Evolutionary conservation across 495 filamentous ascomycete species (phyloP), one percentile per base, ranked within the genome.

Genomic region (Letharia columbiana): DNA sequence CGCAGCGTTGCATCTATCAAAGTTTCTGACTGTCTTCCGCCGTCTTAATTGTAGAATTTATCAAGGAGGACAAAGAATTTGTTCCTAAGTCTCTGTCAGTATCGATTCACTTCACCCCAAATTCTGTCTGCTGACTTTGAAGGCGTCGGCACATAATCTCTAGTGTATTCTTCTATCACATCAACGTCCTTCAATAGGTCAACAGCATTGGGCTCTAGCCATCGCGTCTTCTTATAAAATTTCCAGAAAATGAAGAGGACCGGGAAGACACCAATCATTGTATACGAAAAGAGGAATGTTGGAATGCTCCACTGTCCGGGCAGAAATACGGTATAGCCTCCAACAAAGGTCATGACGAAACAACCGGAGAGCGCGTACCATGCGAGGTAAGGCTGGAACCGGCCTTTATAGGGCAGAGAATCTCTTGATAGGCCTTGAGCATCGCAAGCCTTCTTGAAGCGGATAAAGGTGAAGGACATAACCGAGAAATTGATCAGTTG

Each of bases 401-500:
- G 77, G 7, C 82, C 84, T 61, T 81, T 84, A 71, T 91, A 90
- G 0, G 89, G 90, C 54, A 92, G 74, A 8, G 75, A 75, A 20
- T 84, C 76, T 6, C 88, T 77, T 20, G 81, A 79, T 37, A 92
- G 77, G 5, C 88, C 88, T 69, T 94, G 90, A 0, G 82, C 86
- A 57, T 86, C 76, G 40, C 87, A 75, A 1, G 88, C 89, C 41
- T 82, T 83, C 66, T 86, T 80, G 75, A 90, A 94, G n/a, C 83
- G 78, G 66, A 91, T 78, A 73, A 88, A 94, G 7, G 89, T 89
- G 68, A 84, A 84, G 41, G 82, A 83, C 63, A 89, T 86, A 35
- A 87, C 86, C 47, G 79, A 81, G 75, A 86, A 91, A 72, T 92
- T 91, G 76, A 94, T 91, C 23, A 92, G 77, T 74, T 91, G 89